These are phyloP conservation scores for Paecilomyces dactylethromorphus DNA, from an alignment of 2,329 filamentous ascomycete genomes.

Conservation along the genomic window DNA sequence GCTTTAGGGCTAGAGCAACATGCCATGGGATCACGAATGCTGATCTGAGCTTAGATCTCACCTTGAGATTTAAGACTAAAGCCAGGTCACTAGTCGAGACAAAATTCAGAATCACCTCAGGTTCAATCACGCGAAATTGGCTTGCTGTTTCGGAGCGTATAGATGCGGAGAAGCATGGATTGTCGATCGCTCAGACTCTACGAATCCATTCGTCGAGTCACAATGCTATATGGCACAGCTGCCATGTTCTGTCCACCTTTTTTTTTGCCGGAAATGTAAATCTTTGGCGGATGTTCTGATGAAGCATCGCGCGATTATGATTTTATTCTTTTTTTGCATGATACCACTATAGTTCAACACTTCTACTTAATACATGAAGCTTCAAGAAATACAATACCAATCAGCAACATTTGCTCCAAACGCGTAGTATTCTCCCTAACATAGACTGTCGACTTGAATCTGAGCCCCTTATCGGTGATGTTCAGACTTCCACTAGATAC, in stretches of 20 bases:
- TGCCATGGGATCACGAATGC: too few species aligned
- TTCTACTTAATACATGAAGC: neutral
- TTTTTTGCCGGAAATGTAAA: neutral
- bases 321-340: neutral
- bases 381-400: neutral
- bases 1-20: constrained; percentile 21
- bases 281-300: neutral
- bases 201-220: neutral
- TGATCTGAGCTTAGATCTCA: too few species aligned
- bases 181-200: too few species aligned
- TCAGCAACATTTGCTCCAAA: neutral
- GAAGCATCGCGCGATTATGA: neutral
- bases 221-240: neutral
- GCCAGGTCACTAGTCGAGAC: too few species aligned
- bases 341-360: neutral
- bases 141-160: too few species aligned
- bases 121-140: too few species aligned
- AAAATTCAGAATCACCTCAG: too few species aligned
- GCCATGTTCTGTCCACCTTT: neutral
- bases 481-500: too few species aligned
- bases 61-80: too few species aligned
- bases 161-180: too few species aligned
- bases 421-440: too few species aligned
- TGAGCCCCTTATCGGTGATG: too few species aligned
- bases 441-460: neutral